Evolutionary conservation across 1,284 basidiomycete species (phyloP), one percentile per base, ranked within the genome.

Genomic region (Pseudozyma pruni): DNA sequence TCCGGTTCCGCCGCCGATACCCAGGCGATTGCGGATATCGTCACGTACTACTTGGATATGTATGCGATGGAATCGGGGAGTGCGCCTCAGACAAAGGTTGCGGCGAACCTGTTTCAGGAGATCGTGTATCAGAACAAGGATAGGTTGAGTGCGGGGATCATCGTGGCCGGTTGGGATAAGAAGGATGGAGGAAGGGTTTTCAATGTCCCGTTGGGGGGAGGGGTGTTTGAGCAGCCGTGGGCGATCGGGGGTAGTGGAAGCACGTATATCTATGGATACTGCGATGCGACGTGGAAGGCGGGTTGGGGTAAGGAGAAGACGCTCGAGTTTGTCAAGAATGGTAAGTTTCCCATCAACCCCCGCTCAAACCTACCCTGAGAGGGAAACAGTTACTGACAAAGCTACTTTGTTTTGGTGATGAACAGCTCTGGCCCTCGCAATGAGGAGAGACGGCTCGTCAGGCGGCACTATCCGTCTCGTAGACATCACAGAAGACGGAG

Each of bases 1-100:
- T 96, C 93, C 48, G 95, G 95, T 47, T 97, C 94, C 55, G 94
- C 96, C 44, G 96, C 95, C 39, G 95, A 99, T 84, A 99, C 95
- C 0, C 95, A 86, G 74, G 94, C 95, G 41, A 87, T 99, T 39
- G 96, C 96, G 44, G 96, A 99, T 83, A 87, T 90, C 20, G 92
- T 97, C 16, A 91, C 94, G 81, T 90, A 92, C 83, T 87, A 91
- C 75, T 87, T 94, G 40, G 93, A 95, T 83, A 86, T 94, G 83
- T 89, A 89, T 83, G 87, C 89, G 59, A 92, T 92, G 56, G 91
- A 92, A 84, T 84, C 85, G 44, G 87, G 87, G 56, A 89, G 89
- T 35, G 85, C 88, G 6, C 93, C 94, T 1, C 86, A 92, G 5
- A 93, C 97, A 2, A 88, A 90, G 63, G 88, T 89, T 10, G 91